Percentiles rank a stretch among this genome's conserved stretches.
phyloP scores from a whole-genome alignment of 2,329 filamentous ascomycete species.

The Helminthosporium solani region DNA sequence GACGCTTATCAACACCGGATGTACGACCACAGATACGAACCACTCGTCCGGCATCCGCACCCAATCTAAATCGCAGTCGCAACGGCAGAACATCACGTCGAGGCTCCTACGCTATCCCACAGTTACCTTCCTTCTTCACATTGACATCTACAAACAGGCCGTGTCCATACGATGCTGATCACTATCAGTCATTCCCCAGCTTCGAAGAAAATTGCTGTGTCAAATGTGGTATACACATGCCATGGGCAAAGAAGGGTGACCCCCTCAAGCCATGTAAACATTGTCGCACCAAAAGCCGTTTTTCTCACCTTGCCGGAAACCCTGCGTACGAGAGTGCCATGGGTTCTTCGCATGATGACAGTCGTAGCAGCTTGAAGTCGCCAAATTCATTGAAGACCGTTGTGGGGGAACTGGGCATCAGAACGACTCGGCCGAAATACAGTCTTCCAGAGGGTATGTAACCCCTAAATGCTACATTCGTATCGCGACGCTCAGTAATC shows the following conservation, averaged over 20 bases:
- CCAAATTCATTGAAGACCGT: no score
- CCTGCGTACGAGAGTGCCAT: neutral
- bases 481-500: no score
- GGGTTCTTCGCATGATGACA: no score
- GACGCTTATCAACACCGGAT: slow-evolving; percentile 3
- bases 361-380: no score
- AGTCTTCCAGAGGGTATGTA: no score
- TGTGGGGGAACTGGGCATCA: no score
- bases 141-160: neutral
- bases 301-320: slow-evolving; percentile 13
- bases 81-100: neutral
- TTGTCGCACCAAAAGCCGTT: slow-evolving; percentile 11
- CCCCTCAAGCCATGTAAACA: slow-evolving; percentile 13
- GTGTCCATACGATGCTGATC: slow-evolving; percentile 20
- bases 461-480: no score
- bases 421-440: no score
- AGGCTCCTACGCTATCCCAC: neutral
- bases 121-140: neutral
- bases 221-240: slow-evolving; percentile 15
- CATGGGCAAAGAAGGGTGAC: neutral
- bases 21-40: neutral
- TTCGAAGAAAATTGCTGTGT: slow-evolving; percentile 17
- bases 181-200: slow-evolving; percentile 20
- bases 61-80: neutral
- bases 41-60: neutral